Evolutionary conservation across 108 stramenopile genomes (phyloP).

Genomic region (Fistulifera pelliculosa): DNA sequence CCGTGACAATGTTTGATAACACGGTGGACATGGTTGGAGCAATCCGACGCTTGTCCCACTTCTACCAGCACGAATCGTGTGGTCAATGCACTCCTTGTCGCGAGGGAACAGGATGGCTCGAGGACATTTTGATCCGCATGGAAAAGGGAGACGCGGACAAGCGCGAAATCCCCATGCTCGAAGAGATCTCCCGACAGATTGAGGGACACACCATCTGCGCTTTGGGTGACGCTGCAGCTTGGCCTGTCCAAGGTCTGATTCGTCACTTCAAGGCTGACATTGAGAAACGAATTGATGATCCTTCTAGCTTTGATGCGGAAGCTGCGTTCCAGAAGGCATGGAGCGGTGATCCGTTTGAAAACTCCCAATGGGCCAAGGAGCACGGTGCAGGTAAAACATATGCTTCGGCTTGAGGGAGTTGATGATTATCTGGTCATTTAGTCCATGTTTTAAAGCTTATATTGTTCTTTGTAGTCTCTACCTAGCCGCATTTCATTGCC

Average conservation of each 20-base stretch:
- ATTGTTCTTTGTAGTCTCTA: no score
- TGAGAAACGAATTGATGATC: constrained; percentile 93
- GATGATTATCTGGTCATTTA: not conserved
- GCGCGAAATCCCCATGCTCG: constrained; percentile 99
- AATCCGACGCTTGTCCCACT: constrained; percentile 98
- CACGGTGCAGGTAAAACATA: constrained; percentile 84
- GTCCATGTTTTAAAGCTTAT: not conserved
- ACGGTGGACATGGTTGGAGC: constrained; percentile 98
- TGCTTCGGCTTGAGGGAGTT: constrained; percentile 9
- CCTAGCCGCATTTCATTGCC: no score
- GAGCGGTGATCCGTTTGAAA: constrained; percentile 89
- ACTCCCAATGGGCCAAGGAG: constrained; percentile 82
- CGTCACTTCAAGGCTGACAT: constrained; percentile 97
- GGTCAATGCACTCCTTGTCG: constrained; percentile 99
- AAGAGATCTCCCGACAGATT: constrained; percentile 98
- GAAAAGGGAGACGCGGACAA: constrained; percentile 97
- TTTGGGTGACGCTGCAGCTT: constrained; percentile 99
- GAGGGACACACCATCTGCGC: constrained; percentile 99
- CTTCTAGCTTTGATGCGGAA: constrained; percentile 76
- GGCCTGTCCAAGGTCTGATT: constrained; percentile 98
- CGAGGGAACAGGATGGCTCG: constrained; percentile 92
- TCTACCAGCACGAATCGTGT: constrained; percentile 99
- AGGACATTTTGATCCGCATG: constrained; percentile 90
- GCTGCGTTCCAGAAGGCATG: constrained; percentile 95
- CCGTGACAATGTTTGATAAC: constrained; percentile 99